Percentiles rank a stretch among this genome's conserved stretches.
Evolutionary conservation across 192 early-diverging fungal species (phyloP).

Genomic region (Diversispora eburnea): DNA sequence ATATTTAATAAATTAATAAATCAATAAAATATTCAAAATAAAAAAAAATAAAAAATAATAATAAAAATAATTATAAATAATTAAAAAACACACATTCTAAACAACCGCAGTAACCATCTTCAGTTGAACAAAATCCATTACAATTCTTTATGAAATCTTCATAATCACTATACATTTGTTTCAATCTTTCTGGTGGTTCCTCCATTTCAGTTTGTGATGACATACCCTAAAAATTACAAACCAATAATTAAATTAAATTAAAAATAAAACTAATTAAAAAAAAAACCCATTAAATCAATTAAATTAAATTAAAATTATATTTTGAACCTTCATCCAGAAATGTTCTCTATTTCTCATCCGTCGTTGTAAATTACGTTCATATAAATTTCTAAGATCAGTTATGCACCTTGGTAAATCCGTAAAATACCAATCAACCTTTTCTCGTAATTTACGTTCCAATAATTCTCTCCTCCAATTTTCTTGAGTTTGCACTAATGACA

Average conservation of each 20-base stretch:
- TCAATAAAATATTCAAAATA: background rate
- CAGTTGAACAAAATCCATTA: conserved; percentile 27
- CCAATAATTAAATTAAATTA: background rate
- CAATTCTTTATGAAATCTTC: conserved; percentile 31
- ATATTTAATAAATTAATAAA: background rate
- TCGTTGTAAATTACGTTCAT: conserved; percentile 24
- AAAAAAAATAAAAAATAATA: background rate
- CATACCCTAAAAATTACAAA: conserved; percentile 2
- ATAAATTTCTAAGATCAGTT: background rate
- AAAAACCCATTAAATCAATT: background rate
- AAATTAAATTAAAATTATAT: background rate
- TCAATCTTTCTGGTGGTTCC: conserved; percentile 21
- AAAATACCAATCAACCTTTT: conserved; percentile 30
- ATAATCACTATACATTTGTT: conserved; percentile 30
- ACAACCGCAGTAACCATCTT: conserved; percentile 29
- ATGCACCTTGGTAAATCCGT: conserved; percentile 17
- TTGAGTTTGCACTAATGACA: conserved; percentile 17
- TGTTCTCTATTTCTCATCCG: conserved; percentile 24
- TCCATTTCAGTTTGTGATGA: conserved; percentile 15
- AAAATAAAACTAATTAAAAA: background rate
- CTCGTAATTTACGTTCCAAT: conserved; percentile 25
- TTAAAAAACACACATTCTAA: conserved; percentile 23
- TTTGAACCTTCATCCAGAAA: conserved; percentile 21
- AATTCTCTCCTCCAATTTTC: conserved; percentile 26
- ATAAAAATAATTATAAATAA: background rate